Percentiles rank a stretch among this genome's conserved stretches.
phyloP scores from a whole-genome alignment of 2,329 filamentous ascomycete species.

The Eutypella sp. region DNA sequence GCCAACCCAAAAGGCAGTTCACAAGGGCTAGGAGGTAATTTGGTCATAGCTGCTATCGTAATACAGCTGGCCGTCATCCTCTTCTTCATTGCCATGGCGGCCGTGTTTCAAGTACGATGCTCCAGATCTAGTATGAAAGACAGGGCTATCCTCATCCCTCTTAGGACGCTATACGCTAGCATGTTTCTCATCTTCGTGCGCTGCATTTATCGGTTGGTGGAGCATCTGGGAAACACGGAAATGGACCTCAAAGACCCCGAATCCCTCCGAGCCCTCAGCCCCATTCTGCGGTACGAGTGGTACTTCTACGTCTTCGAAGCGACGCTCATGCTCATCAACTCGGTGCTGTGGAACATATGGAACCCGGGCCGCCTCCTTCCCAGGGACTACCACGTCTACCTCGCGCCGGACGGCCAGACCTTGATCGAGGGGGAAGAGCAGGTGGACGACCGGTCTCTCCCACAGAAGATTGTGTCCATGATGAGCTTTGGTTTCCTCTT shows the following conservation, averaged over 20 bases:
- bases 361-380: slow-evolving; percentile 40
- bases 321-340: slow-evolving; percentile 37
- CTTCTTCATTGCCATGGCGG: slow-evolving; percentile 38
- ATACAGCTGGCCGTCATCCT: slow-evolving; percentile 45
- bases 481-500: slow-evolving; percentile 10
- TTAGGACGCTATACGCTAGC: slow-evolving; percentile 38
- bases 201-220: slow-evolving; percentile 45
- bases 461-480: slow-evolving; percentile 3
- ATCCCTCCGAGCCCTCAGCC: slow-evolving; percentile 23
- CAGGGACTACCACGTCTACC: slow-evolving; percentile 30
- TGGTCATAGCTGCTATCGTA: slow-evolving; percentile 37
- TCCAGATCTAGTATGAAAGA: slow-evolving; percentile 8
- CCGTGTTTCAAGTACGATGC: slow-evolving; percentile 39
- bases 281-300: slow-evolving; percentile 38
- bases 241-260: slow-evolving; percentile 28
- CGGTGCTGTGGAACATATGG: slow-evolving; percentile 36
- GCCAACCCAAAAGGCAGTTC: slow-evolving; percentile 28
- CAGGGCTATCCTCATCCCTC: slow-evolving; percentile 14
- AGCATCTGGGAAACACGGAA: slow-evolving; percentile 34
- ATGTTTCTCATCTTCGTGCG: slow-evolving; percentile 40
- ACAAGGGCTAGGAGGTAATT: slow-evolving; percentile 11
- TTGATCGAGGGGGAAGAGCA: slow-evolving; percentile 10
- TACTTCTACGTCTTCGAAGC: slow-evolving; percentile 44
- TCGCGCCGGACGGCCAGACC: slow-evolving; percentile 32
- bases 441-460: not conserved